Conservation (phyloP, 2,329 filamentous ascomycete genomes). For the Colletotrichum sp. region DNA sequence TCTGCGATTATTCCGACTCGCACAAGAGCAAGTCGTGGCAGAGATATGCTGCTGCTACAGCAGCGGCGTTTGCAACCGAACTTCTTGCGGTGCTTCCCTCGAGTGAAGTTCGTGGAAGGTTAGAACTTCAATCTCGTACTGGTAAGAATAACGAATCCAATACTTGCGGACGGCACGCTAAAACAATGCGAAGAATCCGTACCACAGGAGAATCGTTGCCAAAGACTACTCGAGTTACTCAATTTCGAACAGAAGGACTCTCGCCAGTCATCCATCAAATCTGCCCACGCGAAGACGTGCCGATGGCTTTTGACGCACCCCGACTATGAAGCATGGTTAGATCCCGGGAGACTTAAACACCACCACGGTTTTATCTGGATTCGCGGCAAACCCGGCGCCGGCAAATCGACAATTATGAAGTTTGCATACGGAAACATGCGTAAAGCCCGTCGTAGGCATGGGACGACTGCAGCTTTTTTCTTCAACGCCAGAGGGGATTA, state of each 20-base stretch:
- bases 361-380: background rate
- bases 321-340: conserved; percentile 16
- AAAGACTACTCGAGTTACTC: conserved; percentile 8
- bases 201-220: background rate
- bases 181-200: background rate
- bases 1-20: conserved; percentile 42
- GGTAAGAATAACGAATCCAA: too few relatives aligned
- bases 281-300: conserved; percentile 23
- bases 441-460: background rate
- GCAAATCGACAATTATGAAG: conserved; percentile 8
- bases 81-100: background rate
- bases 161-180: fast-evolving
- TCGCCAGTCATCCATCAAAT: conserved; percentile 9
- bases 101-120: fast-evolving
- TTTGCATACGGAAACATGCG: background rate
- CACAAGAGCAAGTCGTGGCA: conserved; percentile 42
- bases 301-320: conserved; percentile 18
- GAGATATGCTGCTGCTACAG: conserved; percentile 33
- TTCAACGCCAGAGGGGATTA: conserved; percentile 11
- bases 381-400: background rate
- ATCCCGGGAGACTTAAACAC: background rate
- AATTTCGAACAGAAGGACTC: conserved; percentile 18
- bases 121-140: fast-evolving
- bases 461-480: background rate
- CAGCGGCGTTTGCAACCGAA: conserved; percentile 29